Evolutionary conservation across 257 asterid genomes (phyloP).

Genomic region (Gynochthodes officinalis): DNA sequence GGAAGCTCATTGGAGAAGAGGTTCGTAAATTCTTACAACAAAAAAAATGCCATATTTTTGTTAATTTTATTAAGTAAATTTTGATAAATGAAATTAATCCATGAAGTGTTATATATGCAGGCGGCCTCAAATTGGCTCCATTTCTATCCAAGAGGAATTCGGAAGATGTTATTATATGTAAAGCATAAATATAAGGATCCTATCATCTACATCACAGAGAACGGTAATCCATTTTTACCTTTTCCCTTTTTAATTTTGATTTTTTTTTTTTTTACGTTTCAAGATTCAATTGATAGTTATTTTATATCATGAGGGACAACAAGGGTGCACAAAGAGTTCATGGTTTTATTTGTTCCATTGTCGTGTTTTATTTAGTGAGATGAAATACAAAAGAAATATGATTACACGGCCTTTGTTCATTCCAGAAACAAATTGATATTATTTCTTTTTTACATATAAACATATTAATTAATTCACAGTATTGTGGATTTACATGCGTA

Average conservation of each 20-base stretch:
- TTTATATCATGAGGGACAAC: too few relatives aligned
- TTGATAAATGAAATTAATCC: background rate
- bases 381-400: too few relatives aligned
- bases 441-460: too few relatives aligned
- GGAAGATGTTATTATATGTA: constrained; percentile 14
- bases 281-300: too few relatives aligned
- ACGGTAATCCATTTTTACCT: constrained; percentile 13
- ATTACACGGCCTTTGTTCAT: too few relatives aligned
- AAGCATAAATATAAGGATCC: constrained; percentile 28
- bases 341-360: too few relatives aligned
- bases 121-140: constrained; percentile 19
- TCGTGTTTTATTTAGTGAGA: too few relatives aligned
- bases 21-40: background rate
- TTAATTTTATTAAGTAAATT: background rate
- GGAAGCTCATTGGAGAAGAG: background rate
- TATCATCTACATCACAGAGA: constrained; percentile 30
- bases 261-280: too few relatives aligned
- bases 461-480: too few relatives aligned
- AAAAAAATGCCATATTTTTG: background rate
- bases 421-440: too few relatives aligned
- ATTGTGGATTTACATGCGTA: too few relatives aligned
- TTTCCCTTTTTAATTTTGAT: background rate
- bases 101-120: background rate
- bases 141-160: constrained; percentile 22
- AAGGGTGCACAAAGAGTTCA: too few relatives aligned